Evolutionary conservation across 2,329 filamentous ascomycete genomes (phyloP).

Genomic region (Cryphonectria nitschkei): DNA sequence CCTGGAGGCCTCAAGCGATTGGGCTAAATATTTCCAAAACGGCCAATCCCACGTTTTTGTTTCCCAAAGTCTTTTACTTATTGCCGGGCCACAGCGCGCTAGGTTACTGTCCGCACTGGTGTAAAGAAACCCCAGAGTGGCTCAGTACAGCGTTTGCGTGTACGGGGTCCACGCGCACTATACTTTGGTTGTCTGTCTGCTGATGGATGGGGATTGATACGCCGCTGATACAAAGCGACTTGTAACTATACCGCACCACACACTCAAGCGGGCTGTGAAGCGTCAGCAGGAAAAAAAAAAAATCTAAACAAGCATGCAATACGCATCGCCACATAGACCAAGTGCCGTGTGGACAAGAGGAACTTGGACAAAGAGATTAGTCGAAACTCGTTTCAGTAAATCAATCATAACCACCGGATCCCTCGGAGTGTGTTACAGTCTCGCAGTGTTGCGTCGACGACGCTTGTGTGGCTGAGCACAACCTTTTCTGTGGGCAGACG

Average conservation of each 20-base stretch:
- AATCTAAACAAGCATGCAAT: too few species aligned
- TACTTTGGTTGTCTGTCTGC: neutral
- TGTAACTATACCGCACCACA: neutral
- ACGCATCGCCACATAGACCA: neutral
- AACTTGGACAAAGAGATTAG: neutral
- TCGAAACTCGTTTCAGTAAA: neutral
- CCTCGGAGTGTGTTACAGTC: neutral
- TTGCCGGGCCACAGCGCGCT: too few species aligned
- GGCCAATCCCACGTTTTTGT: neutral
- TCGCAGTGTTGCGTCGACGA: neutral
- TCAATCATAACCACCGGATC: neutral
- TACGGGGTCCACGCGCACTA: neutral
- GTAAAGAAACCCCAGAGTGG: neutral
- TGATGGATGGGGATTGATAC: neutral
- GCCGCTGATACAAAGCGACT: neutral
- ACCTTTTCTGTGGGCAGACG: too few species aligned
- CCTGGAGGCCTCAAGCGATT: neutral
- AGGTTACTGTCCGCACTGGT: too few species aligned
- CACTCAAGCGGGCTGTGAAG: neutral
- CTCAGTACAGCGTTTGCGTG: neutral
- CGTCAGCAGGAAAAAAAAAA: neutral
- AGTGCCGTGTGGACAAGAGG: neutral
- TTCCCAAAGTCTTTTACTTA: too few species aligned
- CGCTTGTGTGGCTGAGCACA: neutral
- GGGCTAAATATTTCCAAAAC: too few species aligned